A percentile compares a stretch with the other conserved stretches of the same genome.
Evolutionary conservation across 352 stramenopile genomes (phyloP).

Genomic region (Aphanomyces euteiches): DNA sequence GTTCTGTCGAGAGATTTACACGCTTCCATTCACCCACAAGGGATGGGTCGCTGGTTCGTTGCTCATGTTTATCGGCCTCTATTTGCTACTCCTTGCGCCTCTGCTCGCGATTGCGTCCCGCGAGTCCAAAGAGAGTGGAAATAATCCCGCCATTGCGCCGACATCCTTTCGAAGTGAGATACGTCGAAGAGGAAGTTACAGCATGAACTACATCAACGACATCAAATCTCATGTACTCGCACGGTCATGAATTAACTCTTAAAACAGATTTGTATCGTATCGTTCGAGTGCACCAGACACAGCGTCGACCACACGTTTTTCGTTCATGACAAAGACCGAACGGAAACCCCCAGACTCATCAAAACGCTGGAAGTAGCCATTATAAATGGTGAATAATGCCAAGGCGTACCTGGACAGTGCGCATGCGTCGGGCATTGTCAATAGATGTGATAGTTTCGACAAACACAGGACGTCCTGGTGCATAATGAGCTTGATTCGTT

Average conservation of each 20-base stretch:
- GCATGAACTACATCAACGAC: constrained; percentile 84
- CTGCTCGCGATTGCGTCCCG: constrained; percentile 34
- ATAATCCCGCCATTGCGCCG: constrained; percentile 29
- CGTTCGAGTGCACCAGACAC: constrained; percentile 81
- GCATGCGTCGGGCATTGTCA: constrained; percentile 71
- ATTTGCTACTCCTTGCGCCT: constrained; percentile 56
- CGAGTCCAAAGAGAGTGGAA: constrained; percentile 33
- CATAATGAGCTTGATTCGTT: constrained; percentile 5
- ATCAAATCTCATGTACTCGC: constrained; percentile 84
- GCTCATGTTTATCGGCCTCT: constrained; percentile 48
- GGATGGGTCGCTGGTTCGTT: constrained; percentile 31
- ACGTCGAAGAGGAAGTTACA: constrained; percentile 79
- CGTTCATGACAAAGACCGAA: constrained; percentile 87
- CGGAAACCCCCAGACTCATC: constrained; percentile 81
- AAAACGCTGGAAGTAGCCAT: constrained; percentile 48
- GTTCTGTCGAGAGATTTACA: constrained; percentile 17
- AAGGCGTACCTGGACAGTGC: constrained; percentile 59
- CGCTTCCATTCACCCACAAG: constrained; percentile 22
- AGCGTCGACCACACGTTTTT: constrained; percentile 74
- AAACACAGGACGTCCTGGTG: constrained; percentile 60
- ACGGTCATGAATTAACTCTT: constrained; percentile 38
- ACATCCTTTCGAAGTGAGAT: constrained; percentile 81
- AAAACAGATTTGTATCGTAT: constrained; percentile 22
- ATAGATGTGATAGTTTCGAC: constrained; percentile 83
- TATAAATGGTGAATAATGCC: background rate